Conservation (phyloP, 768 basidiomycete genomes). For the Trametes sanguinea region DNA sequence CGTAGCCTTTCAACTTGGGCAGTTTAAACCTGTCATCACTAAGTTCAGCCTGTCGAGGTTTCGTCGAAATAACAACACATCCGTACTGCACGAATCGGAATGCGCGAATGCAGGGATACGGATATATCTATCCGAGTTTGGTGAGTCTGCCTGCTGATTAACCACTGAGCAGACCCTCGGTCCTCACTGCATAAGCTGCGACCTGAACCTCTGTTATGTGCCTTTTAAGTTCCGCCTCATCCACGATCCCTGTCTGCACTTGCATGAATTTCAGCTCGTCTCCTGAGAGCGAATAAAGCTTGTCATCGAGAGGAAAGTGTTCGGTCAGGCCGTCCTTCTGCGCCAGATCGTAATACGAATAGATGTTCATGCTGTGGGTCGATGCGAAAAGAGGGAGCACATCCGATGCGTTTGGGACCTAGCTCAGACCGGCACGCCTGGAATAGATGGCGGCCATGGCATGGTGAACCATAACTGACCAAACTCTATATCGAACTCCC, state of each 20-base stretch:
- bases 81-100: conserved; percentile 18
- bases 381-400: too few species aligned
- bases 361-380: too few species aligned
- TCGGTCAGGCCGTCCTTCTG: too few species aligned
- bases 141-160: too few species aligned
- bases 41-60: background rate
- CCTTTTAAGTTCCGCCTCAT: conserved; percentile 32
- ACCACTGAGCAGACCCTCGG: background rate
- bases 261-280: conserved; percentile 19
- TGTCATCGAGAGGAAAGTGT: conserved; percentile 12
- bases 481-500: too few species aligned
- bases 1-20: conserved; percentile 22
- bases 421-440: too few species aligned
- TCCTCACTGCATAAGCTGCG: conserved; percentile 24
- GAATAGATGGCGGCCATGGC: too few species aligned
- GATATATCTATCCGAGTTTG: conserved; percentile 16
- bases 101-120: conserved; percentile 30
- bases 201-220: conserved; percentile 30
- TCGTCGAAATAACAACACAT: background rate
- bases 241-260: conserved; percentile 30
- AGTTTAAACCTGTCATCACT: conserved; percentile 19
- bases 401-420: too few species aligned
- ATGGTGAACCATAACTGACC: too few species aligned
- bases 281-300: conserved; percentile 13
- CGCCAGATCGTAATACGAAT: too few species aligned